Evolutionary conservation across 768 basidiomycete genomes (phyloP), one percentile per base, ranked within the genome.

Genomic region (Calocybe gangraenosa): DNA sequence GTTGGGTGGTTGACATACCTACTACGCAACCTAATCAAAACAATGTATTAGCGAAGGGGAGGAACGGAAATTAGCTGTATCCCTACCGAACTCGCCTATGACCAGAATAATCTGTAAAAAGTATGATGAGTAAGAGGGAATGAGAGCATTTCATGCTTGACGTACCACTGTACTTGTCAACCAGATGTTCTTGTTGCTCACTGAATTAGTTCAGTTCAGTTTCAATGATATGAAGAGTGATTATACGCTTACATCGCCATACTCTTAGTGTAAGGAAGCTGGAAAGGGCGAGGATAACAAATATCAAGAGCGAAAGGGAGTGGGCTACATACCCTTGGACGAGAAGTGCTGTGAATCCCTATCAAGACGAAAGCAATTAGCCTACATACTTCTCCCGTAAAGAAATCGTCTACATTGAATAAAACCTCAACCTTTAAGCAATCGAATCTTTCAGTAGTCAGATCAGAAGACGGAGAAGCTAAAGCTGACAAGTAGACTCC

Each of bases 181-280:
- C 52, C 64, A 51, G 30, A 58, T 51, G 25, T 63, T 75, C 34
- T 58, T 63, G 31, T 68, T 68, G 63, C 74, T 78, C 42, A 78
- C 75, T 78, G 40, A 2, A 33, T 18, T 39, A 25, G 47, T 35
- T 42, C n/a, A n/a, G n/a, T 54, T 19, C 40, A 43, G 37, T 14
- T 28, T 33, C 32, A 42, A 25, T 4, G 18, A 22, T 11, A 7
- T 17, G 14, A 17, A 19, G 10, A 18, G 18, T 11, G 18, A 10
- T 8, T 18, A 34, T 0, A 32, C 25, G 61, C 74, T 40, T 54
- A 76, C 74, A 54, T 47, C 57, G 64, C 62, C 69, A 78, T 19
- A 79, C 60, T 13, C 75, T 68, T 52, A 67, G 56, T 9, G 65
- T 58, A 38, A 78, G 51, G 63, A 77, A 78, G 53, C 69, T 70